Base-by-base conservation (phyloP, 768 basidiomycete genomes). In the Lactifluus subvellereus region DNA sequence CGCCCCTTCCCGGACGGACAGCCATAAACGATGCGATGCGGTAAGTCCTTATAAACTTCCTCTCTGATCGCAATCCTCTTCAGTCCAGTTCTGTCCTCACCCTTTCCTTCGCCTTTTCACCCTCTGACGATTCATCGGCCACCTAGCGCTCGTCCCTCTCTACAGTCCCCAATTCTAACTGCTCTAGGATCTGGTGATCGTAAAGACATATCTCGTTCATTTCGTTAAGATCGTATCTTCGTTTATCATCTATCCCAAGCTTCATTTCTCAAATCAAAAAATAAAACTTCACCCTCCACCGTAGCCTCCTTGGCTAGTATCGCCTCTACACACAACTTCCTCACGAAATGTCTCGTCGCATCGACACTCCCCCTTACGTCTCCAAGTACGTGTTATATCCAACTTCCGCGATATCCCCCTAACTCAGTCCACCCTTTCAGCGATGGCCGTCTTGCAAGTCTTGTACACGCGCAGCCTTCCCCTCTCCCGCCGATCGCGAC, bases 311-410 rank as follows among this genome's bases (percentile, higher is more conserved):
- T 49, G 45, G 22, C 40, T 37, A 9, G 33, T 40, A 55, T 43
- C 22, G 11, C 30, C 50, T 55, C 62, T 20, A n/a, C 57, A 22
- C 62, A 52, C 45, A 47, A 27, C 4, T 16, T 48, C 5, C 43
- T 63, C 62, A 68, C 50, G 60, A 74, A 63, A 84, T 83, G 82
- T 82, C 83, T 51, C 80, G 79, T 69, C 78, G 82, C 35, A 79
- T 84, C 62, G 78, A 80, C 60, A 68, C 77, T 50, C 42, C 62
- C 61, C 67, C 70, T 67, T 54, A 37, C 53, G 61, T 65, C 61
- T 52, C 66, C 45, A 61, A 65, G 72, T 72, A 57, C 69, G 73
- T 18, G 67, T 62, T 59, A 63, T 69, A 27, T 69, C 56, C 53
- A 54, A 59, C n/a, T 6, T 66, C 58, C 54, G 62, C 57, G 48